Conservation (phyloP, 352 stramenopile genomes). For the Peronosclerospora sorghi region DNA sequence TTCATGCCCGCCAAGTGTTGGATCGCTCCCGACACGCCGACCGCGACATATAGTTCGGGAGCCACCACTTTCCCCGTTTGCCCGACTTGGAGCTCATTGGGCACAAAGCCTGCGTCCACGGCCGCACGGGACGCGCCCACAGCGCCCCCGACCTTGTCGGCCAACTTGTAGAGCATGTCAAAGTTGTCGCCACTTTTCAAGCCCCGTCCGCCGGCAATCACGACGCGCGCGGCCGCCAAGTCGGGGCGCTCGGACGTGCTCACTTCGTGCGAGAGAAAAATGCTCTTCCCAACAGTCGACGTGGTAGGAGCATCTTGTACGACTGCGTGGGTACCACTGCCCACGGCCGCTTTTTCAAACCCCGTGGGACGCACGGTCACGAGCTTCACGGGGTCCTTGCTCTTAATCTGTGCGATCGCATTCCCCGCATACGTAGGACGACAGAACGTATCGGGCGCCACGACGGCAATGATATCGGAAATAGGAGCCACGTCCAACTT, state of each 20-base stretch:
- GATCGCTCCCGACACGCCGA: constrained; percentile 97
- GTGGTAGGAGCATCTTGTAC: constrained; percentile 58
- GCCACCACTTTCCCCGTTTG: constrained; percentile 99
- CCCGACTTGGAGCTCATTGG: constrained; percentile 98
- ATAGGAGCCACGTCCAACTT: constrained; percentile 92
- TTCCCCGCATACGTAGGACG: constrained; percentile 81
- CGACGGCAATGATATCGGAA: constrained; percentile 91
- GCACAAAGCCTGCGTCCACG: constrained; percentile 96
- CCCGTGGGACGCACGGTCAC: constrained; percentile 93
- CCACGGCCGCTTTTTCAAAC: constrained; percentile 92
- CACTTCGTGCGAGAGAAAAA: constrained; percentile 90
- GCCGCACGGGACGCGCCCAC: constrained; percentile 95
- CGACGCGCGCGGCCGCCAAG: constrained; percentile 87
- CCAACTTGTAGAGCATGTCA: constrained; percentile 93
- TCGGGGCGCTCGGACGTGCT: constrained; percentile 94
- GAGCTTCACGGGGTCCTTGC: constrained; percentile 87
- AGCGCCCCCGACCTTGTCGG: constrained; percentile 95
- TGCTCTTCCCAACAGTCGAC: constrained; percentile 49
- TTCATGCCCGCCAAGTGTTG: constrained; percentile 99
- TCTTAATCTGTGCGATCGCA: constrained; percentile 84
- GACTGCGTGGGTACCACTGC: constrained; percentile 58
- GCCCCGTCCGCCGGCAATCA: constrained; percentile 93
- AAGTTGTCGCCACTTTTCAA: constrained; percentile 98
- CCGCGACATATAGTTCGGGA: constrained; percentile 94
- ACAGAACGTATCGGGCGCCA: constrained; percentile 92